Evolutionary conservation across 495 filamentous ascomycete species (phyloP).

Genomic region (Amphirosellinia nigrospora): DNA sequence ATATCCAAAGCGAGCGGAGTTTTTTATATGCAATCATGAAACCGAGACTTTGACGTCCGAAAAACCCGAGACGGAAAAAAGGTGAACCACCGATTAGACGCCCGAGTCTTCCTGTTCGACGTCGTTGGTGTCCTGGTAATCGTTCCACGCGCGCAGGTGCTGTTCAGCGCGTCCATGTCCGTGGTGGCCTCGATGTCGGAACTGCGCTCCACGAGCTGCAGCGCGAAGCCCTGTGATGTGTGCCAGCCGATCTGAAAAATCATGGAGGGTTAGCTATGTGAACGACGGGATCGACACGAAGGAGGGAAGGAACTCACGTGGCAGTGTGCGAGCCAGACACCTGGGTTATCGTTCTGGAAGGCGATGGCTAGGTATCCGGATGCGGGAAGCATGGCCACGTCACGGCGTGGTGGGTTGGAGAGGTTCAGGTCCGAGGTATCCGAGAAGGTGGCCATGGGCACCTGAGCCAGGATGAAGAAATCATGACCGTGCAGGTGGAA

Average conservation of each 20-base stretch:
- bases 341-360: conserved; percentile 65
- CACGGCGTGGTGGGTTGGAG: conserved; percentile 60
- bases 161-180: conserved; percentile 40
- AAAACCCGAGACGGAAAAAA: not conserved
- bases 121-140: conserved; percentile 39
- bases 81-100: conserved; percentile 35
- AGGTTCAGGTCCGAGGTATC: conserved; percentile 40
- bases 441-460: conserved; percentile 30
- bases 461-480: conserved; percentile 61
- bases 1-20: conserved; percentile 1
- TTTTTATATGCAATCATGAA: not conserved
- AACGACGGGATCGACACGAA: not conserved
- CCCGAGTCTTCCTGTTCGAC: conserved; percentile 54
- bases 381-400: conserved; percentile 62
- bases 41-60: not conserved
- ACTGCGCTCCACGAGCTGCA: conserved; percentile 56
- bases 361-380: conserved; percentile 57
- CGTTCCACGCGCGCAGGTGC: conserved; percentile 51
- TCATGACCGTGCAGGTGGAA: conserved; percentile 66
- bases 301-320: conserved; percentile 30
- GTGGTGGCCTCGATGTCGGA: conserved; percentile 47
- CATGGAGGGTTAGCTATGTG: conserved; percentile 16
- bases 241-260: conserved; percentile 59
- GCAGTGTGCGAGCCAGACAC: conserved; percentile 61
- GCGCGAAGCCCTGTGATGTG: conserved; percentile 51